Evolutionary conservation across 768 basidiomycete genomes (phyloP).

Genomic region (Tulasnella sp.): DNA sequence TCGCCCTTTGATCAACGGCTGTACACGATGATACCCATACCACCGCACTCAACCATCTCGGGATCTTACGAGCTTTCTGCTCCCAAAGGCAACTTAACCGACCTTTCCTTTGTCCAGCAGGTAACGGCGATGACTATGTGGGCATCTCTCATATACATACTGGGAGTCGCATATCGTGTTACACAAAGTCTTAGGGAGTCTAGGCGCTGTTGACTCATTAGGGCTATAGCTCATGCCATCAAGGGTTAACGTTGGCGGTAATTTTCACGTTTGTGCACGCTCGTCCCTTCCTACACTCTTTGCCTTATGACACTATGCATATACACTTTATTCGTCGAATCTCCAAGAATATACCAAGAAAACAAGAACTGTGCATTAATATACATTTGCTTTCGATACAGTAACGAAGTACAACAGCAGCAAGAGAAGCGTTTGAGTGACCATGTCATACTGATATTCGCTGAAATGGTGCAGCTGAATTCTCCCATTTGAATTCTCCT

Average conservation of each 20-base stretch:
- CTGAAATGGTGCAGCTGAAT: no score
- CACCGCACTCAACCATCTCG: slow-evolving; percentile 22
- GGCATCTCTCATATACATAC: slow-evolving; percentile 15
- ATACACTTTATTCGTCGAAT: no score
- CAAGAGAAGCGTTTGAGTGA: no score
- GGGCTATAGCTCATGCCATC: neutral
- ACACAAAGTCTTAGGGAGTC: neutral
- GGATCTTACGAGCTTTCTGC: slow-evolving; percentile 19
- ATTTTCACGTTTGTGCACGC: no score
- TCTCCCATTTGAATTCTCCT: no score
- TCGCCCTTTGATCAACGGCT: slow-evolving; percentile 21
- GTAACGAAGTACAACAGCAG: no score
- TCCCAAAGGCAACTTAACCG: slow-evolving; percentile 27
- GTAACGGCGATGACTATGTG: slow-evolving; percentile 28
- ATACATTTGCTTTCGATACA: no score
- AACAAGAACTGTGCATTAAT: no score
- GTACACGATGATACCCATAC: slow-evolving; percentile 28
- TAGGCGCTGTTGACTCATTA: neutral
- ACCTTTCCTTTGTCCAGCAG: slow-evolving; percentile 27
- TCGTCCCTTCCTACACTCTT: no score
- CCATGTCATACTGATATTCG: no score
- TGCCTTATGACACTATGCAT: no score
- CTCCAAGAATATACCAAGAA: no score
- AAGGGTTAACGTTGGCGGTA: neutral
- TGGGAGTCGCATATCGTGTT: neutral